Conservation (phyloP, 805 yeast genomes). For the Dipodascus albidus region DNA sequence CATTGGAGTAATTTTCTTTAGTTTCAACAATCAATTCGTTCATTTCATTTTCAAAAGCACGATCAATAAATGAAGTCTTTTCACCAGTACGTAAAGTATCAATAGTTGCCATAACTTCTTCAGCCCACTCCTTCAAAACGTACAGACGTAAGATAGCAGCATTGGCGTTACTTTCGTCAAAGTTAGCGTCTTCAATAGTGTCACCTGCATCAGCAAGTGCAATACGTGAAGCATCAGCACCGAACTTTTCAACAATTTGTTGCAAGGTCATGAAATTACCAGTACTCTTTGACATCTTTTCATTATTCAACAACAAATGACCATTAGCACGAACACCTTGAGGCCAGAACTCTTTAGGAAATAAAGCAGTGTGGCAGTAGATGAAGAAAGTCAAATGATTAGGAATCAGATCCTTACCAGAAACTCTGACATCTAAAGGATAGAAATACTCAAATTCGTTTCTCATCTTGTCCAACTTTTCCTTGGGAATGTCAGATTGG, state of each 20-base stretch:
- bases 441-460: slow-evolving; percentile 95
- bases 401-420: slow-evolving; percentile 95
- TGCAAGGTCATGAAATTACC: slow-evolving; percentile 92
- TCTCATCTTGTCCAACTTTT: slow-evolving; percentile 61
- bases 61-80: slow-evolving; percentile 60
- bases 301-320: slow-evolving; percentile 87
- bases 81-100: slow-evolving; percentile 45
- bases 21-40: slow-evolving; percentile 68
- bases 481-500: slow-evolving; percentile 45
- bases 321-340: slow-evolving; percentile 90
- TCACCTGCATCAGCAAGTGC: slow-evolving; percentile 99
- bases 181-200: slow-evolving; percentile 92
- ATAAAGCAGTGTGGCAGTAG: slow-evolving; percentile 84
- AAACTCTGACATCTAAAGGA: slow-evolving; percentile 83
- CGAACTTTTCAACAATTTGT: slow-evolving; percentile 77
- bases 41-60: slow-evolving; percentile 90
- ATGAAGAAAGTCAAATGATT: slow-evolving; percentile 95
- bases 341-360: slow-evolving; percentile 91
- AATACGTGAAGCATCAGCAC: slow-evolving; percentile 95
- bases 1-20: slow-evolving; percentile 52
- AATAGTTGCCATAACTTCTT: slow-evolving; percentile 47
- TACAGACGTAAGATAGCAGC: slow-evolving; percentile 92
- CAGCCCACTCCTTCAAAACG: slow-evolving; percentile 93
- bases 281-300: slow-evolving; percentile 95
- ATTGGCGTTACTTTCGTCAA: slow-evolving; percentile 92